Conservation (phyloP, 2,329 filamentous ascomycete genomes). For the Massarina eburnea region DNA sequence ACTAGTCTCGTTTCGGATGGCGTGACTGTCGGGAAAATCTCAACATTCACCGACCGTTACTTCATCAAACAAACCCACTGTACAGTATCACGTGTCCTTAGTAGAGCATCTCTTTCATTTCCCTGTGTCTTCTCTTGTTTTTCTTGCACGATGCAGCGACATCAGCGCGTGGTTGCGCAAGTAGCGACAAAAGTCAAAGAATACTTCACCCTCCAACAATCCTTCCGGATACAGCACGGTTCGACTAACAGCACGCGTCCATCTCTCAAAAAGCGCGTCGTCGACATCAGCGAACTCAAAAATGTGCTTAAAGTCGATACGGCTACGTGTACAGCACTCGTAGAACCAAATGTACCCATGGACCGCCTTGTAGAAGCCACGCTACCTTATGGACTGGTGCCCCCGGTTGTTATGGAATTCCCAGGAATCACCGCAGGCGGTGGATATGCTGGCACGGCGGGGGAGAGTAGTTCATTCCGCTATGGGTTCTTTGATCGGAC, state of each 20-base stretch:
- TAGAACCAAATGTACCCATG: conserved; percentile 72
- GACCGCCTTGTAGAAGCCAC: conserved; percentile 63
- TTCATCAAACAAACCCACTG: conserved; percentile 3
- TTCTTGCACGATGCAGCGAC: conserved; percentile 37
- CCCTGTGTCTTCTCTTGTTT: background rate
- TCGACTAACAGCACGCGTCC: conserved; percentile 75
- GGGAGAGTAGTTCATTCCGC: conserved; percentile 70
- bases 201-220: conserved; percentile 56
- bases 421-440: conserved; percentile 72
- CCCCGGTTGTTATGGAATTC: conserved; percentile 71
- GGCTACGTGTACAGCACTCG: conserved; percentile 58
- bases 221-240: conserved; percentile 77
- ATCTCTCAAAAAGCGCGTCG: conserved; percentile 45
- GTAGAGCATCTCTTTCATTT: background rate
- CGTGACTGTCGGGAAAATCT: conserved; percentile 2
- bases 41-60: background rate
- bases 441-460: conserved; percentile 67
- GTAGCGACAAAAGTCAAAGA: conserved; percentile 51
- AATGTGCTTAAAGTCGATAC: conserved; percentile 64
- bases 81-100: conserved; percentile 6
- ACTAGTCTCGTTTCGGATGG: conserved; percentile 1
- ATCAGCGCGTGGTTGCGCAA: conserved; percentile 47
- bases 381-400: conserved; percentile 58
- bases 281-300: conserved; percentile 68
- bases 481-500: conserved; percentile 67